A percentile compares a stretch with the other conserved stretches of the same genome.
phyloP scores from a whole-genome alignment of 305 asterid genomes.

The Rubia tinctorum region DNA sequence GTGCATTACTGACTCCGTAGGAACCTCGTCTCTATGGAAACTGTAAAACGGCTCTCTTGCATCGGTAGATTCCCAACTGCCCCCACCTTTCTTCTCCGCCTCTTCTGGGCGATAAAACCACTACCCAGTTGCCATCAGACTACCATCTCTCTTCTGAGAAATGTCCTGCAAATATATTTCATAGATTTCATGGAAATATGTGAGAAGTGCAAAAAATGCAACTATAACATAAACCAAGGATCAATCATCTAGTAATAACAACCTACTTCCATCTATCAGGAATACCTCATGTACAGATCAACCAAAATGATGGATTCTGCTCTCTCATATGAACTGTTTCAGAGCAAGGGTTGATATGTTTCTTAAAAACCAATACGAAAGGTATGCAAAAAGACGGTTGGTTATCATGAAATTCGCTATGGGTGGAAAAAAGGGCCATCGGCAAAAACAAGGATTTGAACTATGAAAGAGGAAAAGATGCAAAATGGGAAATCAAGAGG shows the following conservation, averaged over 20 bases:
- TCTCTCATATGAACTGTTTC: not conserved
- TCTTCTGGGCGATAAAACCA: slow-evolving; percentile 98
- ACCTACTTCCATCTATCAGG: not conserved
- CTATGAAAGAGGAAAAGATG: not conserved
- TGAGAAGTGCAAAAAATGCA: not conserved
- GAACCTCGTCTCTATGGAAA: slow-evolving; percentile 84
- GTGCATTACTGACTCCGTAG: slow-evolving; percentile 93
- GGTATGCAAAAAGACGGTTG: too few relatives aligned
- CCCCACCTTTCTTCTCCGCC: slow-evolving; percentile 67
- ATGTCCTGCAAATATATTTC: slow-evolving; percentile 50
- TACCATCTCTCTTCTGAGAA: slow-evolving; percentile 38
- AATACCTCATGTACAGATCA: not conserved
- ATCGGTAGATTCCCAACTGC: slow-evolving; percentile 68
- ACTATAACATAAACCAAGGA: not conserved
- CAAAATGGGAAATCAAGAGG: not conserved
- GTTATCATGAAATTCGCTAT: too few relatives aligned
- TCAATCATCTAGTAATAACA: too few relatives aligned
- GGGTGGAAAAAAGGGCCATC: not conserved
- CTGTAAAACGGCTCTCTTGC: slow-evolving; percentile 82
- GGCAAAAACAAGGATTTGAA: too few relatives aligned
- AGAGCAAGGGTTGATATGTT: not conserved
- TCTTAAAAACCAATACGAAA: not conserved
- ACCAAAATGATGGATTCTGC: not conserved
- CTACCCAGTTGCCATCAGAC: slow-evolving; percentile 66
- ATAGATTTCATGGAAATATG: not conserved